Base-by-base conservation (phyloP, 2,329 filamentous ascomycete species). In the Stenocarpella maydis region DNA sequence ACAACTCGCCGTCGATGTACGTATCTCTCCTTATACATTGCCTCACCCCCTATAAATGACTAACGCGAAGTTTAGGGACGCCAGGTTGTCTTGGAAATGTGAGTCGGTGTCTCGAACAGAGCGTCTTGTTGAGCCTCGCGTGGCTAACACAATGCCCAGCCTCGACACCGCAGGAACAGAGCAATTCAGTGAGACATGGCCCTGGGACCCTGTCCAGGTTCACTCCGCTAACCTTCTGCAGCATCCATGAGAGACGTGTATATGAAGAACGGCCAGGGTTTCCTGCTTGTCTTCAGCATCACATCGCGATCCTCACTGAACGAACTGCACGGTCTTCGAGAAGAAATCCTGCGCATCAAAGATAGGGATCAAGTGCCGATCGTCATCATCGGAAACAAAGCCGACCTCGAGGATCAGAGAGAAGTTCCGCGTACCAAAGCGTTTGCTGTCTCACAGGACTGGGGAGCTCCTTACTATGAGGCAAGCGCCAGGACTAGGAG, bases 201-300 rank as follows among this genome's bases (percentile, higher is more conserved):
- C 68, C 69, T 41, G 14, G 45, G 4, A 14, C 34, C 60, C 34
- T 28, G 47, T 24, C 50, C 6, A 37, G 43, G 15, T 7, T 31
- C 1, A 26, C 15, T 60, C 58, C 47, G 67, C 76, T 80, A 67
- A 80, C 72, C 70, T n/a, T 43, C 37, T 68, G 26, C 71, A 89
- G 85, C 89, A 74, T 87, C 87, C 68, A 89, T 89, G 87, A 87
- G 92, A 77, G 93, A 96, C 78, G 85, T 95, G 54, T 96, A 97
- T 83, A 97, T 97, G 93, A 96, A 96, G 78, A 93, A 94, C 47
- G 94, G 94, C 67, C 93, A 97, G 81, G 94, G 94, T 0, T 97
- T 97, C 79, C 87, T 97, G 67, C 87, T 97, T 45, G 94, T 97
- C 69, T 97, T 97, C 82, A 95, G 92, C 81, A 97, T 97, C 77